These are phyloP conservation scores for Porpolomopsis calyptriformis DNA, from an alignment of 768 basidiomycete species.

Conservation along the genomic window DNA sequence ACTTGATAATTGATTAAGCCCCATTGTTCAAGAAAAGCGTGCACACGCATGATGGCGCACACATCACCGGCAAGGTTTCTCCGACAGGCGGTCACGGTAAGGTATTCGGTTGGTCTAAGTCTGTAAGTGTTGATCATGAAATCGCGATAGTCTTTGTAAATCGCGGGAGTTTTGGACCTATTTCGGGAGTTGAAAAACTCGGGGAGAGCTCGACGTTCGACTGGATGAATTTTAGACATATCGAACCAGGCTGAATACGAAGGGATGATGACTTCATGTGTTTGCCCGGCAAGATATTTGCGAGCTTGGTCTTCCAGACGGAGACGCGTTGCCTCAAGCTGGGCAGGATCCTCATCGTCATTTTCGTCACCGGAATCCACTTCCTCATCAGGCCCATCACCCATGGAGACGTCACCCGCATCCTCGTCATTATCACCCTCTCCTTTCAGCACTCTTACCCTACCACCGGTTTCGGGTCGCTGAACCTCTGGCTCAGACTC, in stretches of 20 bases:
- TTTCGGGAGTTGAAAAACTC: constrained; percentile 98
- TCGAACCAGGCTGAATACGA: constrained; percentile 98
- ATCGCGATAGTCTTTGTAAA: constrained; percentile 99
- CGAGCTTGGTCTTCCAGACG: constrained; percentile 79
- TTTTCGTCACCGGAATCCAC: constrained; percentile 69
- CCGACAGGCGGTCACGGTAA: constrained; percentile 94
- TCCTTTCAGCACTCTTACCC: constrained; percentile 30
- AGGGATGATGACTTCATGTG: constrained; percentile 93
- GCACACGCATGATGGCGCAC: constrained; percentile 97
- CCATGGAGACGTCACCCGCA: constrained; percentile 71
- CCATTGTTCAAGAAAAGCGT: constrained; percentile 98
- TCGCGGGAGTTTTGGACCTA: constrained; percentile 87
- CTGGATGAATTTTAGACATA: constrained; percentile 85
- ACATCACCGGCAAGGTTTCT: constrained; percentile 96
- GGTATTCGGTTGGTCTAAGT: constrained; percentile 85
- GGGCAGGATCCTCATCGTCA: constrained; percentile 79
- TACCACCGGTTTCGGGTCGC: constrained; percentile 35
- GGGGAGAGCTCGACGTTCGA: constrained; percentile 85
- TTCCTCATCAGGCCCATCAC: constrained; percentile 67
- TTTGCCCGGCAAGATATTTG: constrained; percentile 94
- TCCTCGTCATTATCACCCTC: constrained; percentile 59
- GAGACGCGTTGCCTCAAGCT: constrained; percentile 68
- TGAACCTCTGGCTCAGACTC: constrained; percentile 29
- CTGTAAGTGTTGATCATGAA: constrained; percentile 99
- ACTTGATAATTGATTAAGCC: constrained; percentile 99